phyloP scores from a whole-genome alignment of 441 rosid species.

The Euphorbia corollata region DNA sequence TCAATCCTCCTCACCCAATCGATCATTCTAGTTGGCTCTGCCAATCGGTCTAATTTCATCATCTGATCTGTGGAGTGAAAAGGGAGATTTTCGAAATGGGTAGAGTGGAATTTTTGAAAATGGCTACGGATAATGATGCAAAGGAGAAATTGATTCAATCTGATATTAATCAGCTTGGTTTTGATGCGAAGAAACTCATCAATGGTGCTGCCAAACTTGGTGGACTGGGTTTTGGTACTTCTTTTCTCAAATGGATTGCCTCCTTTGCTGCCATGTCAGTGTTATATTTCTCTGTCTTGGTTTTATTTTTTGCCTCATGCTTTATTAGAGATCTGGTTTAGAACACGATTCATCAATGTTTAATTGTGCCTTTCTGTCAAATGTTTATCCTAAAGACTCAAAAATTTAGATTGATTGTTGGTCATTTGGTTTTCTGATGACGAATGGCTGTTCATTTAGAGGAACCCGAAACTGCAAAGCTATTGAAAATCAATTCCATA shows the following conservation, averaged over 20 bases:
- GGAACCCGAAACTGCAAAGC: neutral
- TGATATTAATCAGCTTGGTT: slow-evolving; percentile 45
- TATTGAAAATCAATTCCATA: neutral
- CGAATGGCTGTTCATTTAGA: neutral
- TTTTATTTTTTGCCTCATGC: neutral
- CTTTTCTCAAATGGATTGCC: slow-evolving; percentile 66
- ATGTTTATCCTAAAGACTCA: too few relatives aligned
- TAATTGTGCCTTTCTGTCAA: too few relatives aligned
- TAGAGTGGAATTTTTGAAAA: slow-evolving; percentile 37
- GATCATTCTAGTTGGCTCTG: neutral
- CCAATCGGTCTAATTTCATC: neutral
- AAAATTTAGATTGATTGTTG: too few relatives aligned
- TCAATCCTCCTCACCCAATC: too few relatives aligned
- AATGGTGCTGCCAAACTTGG: slow-evolving; percentile 44
- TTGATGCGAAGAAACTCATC: slow-evolving; percentile 43
- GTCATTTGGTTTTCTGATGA: neutral
- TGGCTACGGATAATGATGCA: slow-evolving; percentile 43
- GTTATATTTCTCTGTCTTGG: neutral
- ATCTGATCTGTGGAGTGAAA: neutral
- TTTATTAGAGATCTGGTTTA: neutral
- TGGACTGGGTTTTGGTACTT: slow-evolving; percentile 56
- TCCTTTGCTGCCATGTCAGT: slow-evolving; percentile 69
- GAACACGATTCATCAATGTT: neutral
- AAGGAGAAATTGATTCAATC: slow-evolving; percentile 35
- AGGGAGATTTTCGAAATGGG: too few relatives aligned